Evolutionary conservation across 208 protist genomes (phyloP), one percentile per base, ranked within the genome.

Genomic region (Trichomonas vaginalis): DNA sequence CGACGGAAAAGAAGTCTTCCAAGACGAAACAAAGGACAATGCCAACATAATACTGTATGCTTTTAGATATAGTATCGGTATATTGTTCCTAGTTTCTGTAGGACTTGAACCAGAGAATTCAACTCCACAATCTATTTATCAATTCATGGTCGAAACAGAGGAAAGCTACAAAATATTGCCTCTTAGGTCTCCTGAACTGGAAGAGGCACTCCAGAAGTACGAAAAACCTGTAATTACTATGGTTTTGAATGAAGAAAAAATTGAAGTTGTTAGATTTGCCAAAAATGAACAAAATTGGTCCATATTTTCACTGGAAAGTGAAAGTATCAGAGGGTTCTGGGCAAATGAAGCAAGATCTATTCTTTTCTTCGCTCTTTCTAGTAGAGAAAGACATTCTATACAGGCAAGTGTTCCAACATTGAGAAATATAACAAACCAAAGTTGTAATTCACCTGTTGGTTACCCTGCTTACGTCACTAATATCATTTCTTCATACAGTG

Each of bases 361-460:
- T n/a, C 45, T 92, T 32, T 92, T 92, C 45, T 92, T 92, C 6
- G 86, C 86, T 39, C 17, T 56, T 2, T 51, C 86, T 12, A 48
- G 40, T 14, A 92, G 86, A 92, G 86, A 92, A 92, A 92, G 86
- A 92, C 42, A 51, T 51, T 42, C n/a, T 39, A 92, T 92, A 12
- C 86, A 92, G 37, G 42, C 17, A 48, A 56, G 27, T 92, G 45
- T 92, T 23, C 86, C 42, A 35, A 45, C 45, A 32, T 39, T 92
- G 6, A 48, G 86, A 39, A 92, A 92, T 51, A 51, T 92, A 1
- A 92, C 86, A 17, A 92, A 92, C 32, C 86, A 92, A 32, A 92
- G 86, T 27, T 92, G 86, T 51, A 92, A 92, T 51, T 40, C 17
- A 32, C 86, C 86, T 51, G 86, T 92, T 56, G 86, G 86, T 39